Evolutionary conservation across 352 stramenopile species (phyloP), one percentile per base, ranked within the genome.

Genomic region (Elongisporangium undulatum): DNA sequence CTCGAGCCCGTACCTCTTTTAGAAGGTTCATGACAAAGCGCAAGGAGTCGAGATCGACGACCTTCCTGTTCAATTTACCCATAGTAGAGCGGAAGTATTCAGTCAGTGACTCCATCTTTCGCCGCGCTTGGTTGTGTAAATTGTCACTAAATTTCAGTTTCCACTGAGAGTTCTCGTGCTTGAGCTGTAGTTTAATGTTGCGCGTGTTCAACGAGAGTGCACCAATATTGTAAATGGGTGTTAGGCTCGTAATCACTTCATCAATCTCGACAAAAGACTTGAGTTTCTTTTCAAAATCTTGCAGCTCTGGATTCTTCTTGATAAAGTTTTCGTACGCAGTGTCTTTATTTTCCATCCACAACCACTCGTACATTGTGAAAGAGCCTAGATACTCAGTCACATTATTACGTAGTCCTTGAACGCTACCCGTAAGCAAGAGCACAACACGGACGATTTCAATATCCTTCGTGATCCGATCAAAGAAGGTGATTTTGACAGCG

Each of bases 361-460:
- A 77, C 97, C 97, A 99, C 66, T 99, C 90, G 75, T 99, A 98
- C 59, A 94, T 77, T 49, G 87, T 81, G 64, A 99, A 99, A 19
- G 92, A 98, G 16, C 85, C 80, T 2, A 99, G 78, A 61, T 99
- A 99, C 64, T 99, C 96, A 21, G 91, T 94, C 24, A 99, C 97
- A 55, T 97, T 98, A 67, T 99, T 98, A 3, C 95, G 87, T 17
- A 99, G 85, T 5, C 96, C 96, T 68, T 99, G 97, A 19, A 99
- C 95, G 55, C 95, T 98, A 5, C 97, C 97, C 0, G 97, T 99
- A 5, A 99, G 85, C 23, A 99, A 74, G 10, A 99, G 61, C 4
- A 97, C 97, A 13, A 99, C 96, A 23, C 96, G 95, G 1, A 99
- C 97, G 51, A 99, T 98, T 72, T 99, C 97, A 69, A 99, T 98